Base-by-base conservation (phyloP, 257 asterid species). In the Plantago ovata region DNA sequence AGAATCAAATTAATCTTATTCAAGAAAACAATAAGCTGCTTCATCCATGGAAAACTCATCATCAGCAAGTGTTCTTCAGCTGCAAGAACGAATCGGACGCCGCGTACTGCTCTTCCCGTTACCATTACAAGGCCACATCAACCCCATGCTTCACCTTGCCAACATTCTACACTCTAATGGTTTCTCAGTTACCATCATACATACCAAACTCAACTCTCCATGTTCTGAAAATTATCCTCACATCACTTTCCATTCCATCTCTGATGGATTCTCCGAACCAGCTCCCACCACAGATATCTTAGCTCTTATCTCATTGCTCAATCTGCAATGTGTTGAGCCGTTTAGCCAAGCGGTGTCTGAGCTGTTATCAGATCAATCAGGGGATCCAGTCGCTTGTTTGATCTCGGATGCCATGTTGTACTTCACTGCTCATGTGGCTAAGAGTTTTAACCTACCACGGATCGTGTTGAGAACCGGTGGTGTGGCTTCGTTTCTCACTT, bases 121-220 rank as follows among this genome's bases (percentile, higher is more conserved):
- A 19, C 77, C 69, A 2, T 69, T 69, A 24, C 85, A 79, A 41
- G 89, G 89, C 73, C 84, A 82, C 50, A 64, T 82, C 56, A 74
- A 28, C 20, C 85, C 86, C 7, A 72, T 75, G 69, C 76, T 82
- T 22, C 81, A 79, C 38, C 76, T 82, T 0, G 86, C 79, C 0
- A 61, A 58, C 72, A 77, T 79, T 20, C 86, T 82, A 15, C 61
- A 77, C 13, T 72, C 78, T 0, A 50, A 42, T 7, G 84, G 80
- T 1, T 76, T 74, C 16, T 72, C 81, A 38, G 69, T 79, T 1
- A 53, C 77, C 53, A 50, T 82, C 22, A 36, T 77, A 0, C 84
- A 73, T 65, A 69, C 84, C 10, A 39, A 62, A 2, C 68, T 68
- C 71, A 68, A 73, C 64, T 53, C 82, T 11, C 89, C 83, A 1